phyloP scores from a whole-genome alignment of 495 filamentous ascomycete species.

The Paragyromitra xinjiangensis region DNA sequence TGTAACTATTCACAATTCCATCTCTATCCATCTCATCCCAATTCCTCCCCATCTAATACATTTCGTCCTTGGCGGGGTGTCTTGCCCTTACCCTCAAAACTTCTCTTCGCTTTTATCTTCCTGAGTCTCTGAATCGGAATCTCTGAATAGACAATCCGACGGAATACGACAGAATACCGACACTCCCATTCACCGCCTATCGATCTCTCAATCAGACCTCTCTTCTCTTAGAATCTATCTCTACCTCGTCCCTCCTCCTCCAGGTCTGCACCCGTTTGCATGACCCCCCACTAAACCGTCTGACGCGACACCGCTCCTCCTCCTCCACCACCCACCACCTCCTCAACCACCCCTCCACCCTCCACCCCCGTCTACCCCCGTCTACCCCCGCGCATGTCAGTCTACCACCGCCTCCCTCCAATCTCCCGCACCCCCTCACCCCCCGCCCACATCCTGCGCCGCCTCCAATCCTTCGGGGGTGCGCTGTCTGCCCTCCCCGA shows the following conservation, averaged over 20 bases:
- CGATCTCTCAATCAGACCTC: too few relatives aligned
- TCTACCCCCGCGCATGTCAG: constrained; percentile 12
- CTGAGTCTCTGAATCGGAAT: too few relatives aligned
- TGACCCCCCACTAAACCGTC: not conserved
- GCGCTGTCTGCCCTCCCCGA: constrained; percentile 7
- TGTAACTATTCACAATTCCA: not conserved
- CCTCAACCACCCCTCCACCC: not conserved
- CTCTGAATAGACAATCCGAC: too few relatives aligned
- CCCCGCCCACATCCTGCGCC: constrained; percentile 19
- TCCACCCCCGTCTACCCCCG: not conserved
- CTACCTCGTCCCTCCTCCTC: not conserved
- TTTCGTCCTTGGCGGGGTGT: not conserved
- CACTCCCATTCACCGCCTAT: too few relatives aligned
- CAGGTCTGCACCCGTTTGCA: not conserved
- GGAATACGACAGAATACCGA: too few relatives aligned
- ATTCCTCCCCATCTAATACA: not conserved
- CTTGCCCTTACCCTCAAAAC: not conserved
- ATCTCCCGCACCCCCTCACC: constrained; percentile 45
- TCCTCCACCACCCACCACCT: not conserved
- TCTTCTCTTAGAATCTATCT: not conserved
- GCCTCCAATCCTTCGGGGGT: constrained; percentile 15
- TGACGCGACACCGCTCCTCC: not conserved
- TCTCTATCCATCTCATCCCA: not conserved
- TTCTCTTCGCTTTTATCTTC: not conserved
- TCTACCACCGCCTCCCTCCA: constrained; percentile 44